phyloP scores from a whole-genome alignment of 1,284 basidiomycete genomes.

The Acaromyces ingoldii region DNA sequence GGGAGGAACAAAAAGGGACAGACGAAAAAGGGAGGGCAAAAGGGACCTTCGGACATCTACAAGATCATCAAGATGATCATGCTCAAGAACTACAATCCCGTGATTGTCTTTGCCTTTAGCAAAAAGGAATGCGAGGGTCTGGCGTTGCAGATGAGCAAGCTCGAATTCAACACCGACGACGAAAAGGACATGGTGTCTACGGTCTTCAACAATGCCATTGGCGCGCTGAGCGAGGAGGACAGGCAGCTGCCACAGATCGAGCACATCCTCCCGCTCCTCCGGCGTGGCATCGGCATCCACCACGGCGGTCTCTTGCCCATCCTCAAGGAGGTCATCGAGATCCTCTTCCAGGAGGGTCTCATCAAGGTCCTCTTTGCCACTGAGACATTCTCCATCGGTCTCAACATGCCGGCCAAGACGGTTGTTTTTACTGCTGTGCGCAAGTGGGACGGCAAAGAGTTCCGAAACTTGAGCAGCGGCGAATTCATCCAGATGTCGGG shows the following conservation, averaged over 20 bases:
- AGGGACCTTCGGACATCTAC: conserved; percentile 94
- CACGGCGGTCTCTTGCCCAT: conserved; percentile 96
- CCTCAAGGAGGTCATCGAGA: conserved; percentile 98
- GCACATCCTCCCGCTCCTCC: conserved; percentile 85
- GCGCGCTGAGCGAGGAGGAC: conserved; percentile 81
- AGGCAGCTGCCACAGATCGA: conserved; percentile 87
- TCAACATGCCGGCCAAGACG: conserved; percentile 99
- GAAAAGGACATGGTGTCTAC: conserved; percentile 79
- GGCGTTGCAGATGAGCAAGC: conserved; percentile 85
- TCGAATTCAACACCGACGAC: conserved; percentile 91
- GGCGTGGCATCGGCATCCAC: conserved; percentile 95
- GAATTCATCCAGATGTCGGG: conserved; percentile 77
- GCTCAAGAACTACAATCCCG: conserved; percentile 94
- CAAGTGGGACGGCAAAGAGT: conserved; percentile 94
- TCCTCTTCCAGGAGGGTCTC: conserved; percentile 97
- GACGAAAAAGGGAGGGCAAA: conserved; percentile 85
- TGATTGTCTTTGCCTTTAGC: conserved; percentile 97
- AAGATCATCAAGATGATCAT: conserved; percentile 99
- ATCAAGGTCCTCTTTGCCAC: conserved; percentile 99
- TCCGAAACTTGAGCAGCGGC: conserved; percentile 66
- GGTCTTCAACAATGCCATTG: conserved; percentile 93
- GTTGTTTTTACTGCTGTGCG: conserved; percentile 94
- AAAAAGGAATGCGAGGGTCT: conserved; percentile 95
- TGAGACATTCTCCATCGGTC: conserved; percentile 97
- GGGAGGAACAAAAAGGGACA: conserved; percentile 60